Evolutionary conservation across 257 asterid species (phyloP), one percentile per base, ranked within the genome.

Genomic region (Plantago elongata): DNA sequence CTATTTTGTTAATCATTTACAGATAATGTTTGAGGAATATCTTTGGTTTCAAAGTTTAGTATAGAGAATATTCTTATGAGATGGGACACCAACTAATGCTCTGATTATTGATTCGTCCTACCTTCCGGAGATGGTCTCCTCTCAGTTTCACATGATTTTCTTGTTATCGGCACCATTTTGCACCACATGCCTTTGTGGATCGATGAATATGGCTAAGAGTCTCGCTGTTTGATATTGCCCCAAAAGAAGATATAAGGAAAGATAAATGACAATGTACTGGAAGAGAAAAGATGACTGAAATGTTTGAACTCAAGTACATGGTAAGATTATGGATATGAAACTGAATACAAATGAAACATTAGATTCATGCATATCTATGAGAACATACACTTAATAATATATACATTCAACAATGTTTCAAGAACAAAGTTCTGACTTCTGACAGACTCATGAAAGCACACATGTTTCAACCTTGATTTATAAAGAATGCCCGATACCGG

Each of bases 401-500:
- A 40, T 56, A 55, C 48, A 49, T 58, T 29, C 66, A 66, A 42
- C 52, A 50, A 65, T 59, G 61, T 50, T 49, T 61, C 29, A 61
- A 47, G 8, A 55, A 45, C 11, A 45, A 8, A 52, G 18, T 44
- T 30, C 11, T 30, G 9, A 56, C 37, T 44, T 30, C 11, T 30
- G 9, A 56, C 37, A 72, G 29, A 15, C 4, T 46, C 51, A 42
- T 58, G 43, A 45, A 4, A 11, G 43, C 18, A 44, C 56, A n/a
- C 56, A 54, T 55, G 18, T 42, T 7, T 63, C 45, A 18, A 63
- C 73, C 67, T 62, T 44, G 16, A 16, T 54, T 60, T 67, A 55
- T 6, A 64, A 46, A 52, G 71, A 65, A 68, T 84, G 81, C 6
- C 93, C 89, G 48, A 82, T 82, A 34, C 87, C 88, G 5, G 87